Base-by-base conservation (phyloP, 257 asterid species). In the Solanum pennellii region DNA sequence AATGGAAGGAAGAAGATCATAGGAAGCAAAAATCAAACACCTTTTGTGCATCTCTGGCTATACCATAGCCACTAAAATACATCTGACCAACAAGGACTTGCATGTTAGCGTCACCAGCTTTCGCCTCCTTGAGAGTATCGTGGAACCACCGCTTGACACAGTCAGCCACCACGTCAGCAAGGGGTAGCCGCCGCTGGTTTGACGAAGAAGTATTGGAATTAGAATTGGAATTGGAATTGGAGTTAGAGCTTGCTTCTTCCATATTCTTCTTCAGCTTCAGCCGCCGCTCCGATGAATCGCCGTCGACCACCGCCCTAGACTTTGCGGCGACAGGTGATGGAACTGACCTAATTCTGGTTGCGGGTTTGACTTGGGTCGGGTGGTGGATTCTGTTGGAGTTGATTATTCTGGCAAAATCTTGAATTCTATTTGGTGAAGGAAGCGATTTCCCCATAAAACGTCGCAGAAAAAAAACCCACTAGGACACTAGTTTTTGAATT, bases 11-110 rank as follows among this genome's bases (percentile, higher is more conserved):
- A 25, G 59, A 7, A 47, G 68, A 82, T 3, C 10, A 39, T 29
- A 68, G 39, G 12, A 33, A 72, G 42, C 7, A 47, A 84, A 62
- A 87, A 87, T 14, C 27, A 88, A 88, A 85, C 83, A 87, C 99
- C 99, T 91, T 95, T 66, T 93, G 94, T 71, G 88, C 91, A 89
- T 97, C 96, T 84, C 68, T 91, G 3, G 93, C 89, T 39, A 95
- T 92, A 52, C 99, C 99, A 89, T 94, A 97, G 37, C 99, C 99
- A 86, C 95, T 93, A 66, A 76, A 87, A 93, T 96, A 97, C 99
- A 97, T 97, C 99, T 97, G 99, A 79, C 98, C 98, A 85, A 95
- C 98, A 75, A 97, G 97, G 83, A 97, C 98, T 92, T 97, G 99
- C 99, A 97, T 97, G 74, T 90, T 87, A 56, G 79, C 87, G 77